phyloP scores from a whole-genome alignment of 2,329 filamentous ascomycete species.

The Nothophaeocryptopus gaeumannii region DNA sequence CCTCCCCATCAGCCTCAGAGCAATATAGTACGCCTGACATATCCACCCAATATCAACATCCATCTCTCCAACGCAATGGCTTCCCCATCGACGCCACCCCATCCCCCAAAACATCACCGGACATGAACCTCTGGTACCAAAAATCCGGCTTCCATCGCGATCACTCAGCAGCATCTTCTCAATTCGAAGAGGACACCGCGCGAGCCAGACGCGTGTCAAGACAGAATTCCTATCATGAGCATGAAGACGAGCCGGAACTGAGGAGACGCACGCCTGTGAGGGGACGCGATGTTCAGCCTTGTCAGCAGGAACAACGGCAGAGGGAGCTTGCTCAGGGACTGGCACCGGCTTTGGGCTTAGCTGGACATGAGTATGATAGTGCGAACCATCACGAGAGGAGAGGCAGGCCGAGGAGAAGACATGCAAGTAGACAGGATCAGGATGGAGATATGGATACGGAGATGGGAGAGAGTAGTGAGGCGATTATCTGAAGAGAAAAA shows the following conservation, averaged over 20 bases:
- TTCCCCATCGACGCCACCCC: neutral
- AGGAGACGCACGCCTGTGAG: neutral
- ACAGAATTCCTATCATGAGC: neutral
- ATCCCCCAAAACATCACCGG: neutral
- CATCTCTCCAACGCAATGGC: neutral
- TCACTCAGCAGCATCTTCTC: neutral
- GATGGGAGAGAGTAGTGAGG: too few species aligned
- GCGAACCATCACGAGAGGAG: slow-evolving; percentile 1
- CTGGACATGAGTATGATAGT: neutral
- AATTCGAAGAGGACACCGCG: slow-evolving; percentile 6
- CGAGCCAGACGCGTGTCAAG: slow-evolving; percentile 1
- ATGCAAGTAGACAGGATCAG: slow-evolving; percentile 3
- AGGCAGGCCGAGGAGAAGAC: slow-evolving; percentile 2
- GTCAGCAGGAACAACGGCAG: too few species aligned
- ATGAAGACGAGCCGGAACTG: neutral
- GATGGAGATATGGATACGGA: neutral
- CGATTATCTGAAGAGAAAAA: too few species aligned
- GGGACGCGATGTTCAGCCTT: neutral
- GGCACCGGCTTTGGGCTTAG: neutral
- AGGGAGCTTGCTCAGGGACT: too few species aligned
- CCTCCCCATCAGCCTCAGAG: too few species aligned
- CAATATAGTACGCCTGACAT: too few species aligned
- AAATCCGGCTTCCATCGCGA: slow-evolving; percentile 1
- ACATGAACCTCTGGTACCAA: slow-evolving; percentile 1
- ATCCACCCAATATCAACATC: neutral